Evolutionary conservation across 257 asterid species (phyloP).

Genomic region (Solanum clarkiae): DNA sequence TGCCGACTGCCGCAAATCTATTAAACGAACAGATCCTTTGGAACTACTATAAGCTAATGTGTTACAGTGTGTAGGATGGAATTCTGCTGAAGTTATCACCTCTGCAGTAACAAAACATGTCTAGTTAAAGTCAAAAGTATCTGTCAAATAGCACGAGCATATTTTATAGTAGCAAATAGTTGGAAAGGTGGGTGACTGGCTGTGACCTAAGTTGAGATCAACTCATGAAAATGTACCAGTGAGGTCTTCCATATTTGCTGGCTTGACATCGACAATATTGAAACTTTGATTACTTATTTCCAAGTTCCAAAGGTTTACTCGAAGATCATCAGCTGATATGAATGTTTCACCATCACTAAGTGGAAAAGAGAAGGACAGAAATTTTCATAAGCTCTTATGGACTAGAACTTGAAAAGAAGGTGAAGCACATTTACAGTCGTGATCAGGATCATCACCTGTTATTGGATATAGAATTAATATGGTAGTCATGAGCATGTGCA

Average conservation of each 20-base stretch:
- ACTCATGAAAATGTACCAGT: slow-evolving; percentile 44
- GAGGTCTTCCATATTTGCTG: slow-evolving; percentile 94
- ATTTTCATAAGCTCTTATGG: slow-evolving; percentile 1
- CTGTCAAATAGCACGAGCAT: background rate
- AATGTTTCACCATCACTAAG: slow-evolving; percentile 96
- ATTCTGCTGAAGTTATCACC: slow-evolving; percentile 99
- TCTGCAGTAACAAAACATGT: slow-evolving; percentile 45
- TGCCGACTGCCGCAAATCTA: slow-evolving; percentile 98
- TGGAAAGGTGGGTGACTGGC: background rate
- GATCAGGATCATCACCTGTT: slow-evolving; percentile 54
- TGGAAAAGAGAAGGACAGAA: slow-evolving; percentile 6
- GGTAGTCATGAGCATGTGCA: slow-evolving; percentile 99
- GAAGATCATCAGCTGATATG: slow-evolving; percentile 98
- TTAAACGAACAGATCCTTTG: slow-evolving; percentile 93
- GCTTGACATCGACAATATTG: slow-evolving; percentile 97
- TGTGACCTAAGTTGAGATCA: background rate
- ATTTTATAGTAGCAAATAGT: background rate
- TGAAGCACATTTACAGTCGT: background rate
- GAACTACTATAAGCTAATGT: slow-evolving; percentile 96
- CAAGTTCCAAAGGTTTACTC: slow-evolving; percentile 98
- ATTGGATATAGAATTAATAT: slow-evolving; percentile 91
- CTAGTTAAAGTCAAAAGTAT: background rate
- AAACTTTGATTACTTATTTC: slow-evolving; percentile 95
- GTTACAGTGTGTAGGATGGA: slow-evolving; percentile 97
- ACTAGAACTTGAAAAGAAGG: background rate